Percentiles rank a stretch among this genome's conserved stretches.
phyloP scores from a whole-genome alignment of 2,329 filamentous ascomycete genomes.

The Epichloe sibirici region DNA sequence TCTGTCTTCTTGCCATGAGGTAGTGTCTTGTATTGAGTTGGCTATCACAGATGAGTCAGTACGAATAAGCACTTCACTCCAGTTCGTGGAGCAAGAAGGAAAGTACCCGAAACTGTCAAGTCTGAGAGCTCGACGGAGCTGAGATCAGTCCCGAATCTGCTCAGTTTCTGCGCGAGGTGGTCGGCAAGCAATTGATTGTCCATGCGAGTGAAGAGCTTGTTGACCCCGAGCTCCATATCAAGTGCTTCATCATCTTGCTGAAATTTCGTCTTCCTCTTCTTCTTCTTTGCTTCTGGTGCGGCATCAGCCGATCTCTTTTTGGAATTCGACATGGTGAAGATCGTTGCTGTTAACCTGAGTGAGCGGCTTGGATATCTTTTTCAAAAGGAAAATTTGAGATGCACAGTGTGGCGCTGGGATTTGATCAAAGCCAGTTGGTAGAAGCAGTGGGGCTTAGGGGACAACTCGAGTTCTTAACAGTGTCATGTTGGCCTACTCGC shows the following conservation, averaged over 20 bases:
- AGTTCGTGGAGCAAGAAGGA: background rate
- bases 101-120: conserved; percentile 61
- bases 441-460: background rate
- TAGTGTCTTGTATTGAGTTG: conserved; percentile 67
- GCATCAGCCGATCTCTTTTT: conserved; percentile 46
- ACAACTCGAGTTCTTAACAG: background rate
- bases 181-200: conserved; percentile 75
- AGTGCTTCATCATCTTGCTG: conserved; percentile 42
- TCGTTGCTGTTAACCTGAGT: background rate
- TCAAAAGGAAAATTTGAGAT: background rate
- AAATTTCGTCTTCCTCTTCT: conserved; percentile 42
- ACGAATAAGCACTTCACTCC: conserved; percentile 2
- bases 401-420: conserved; percentile 1
- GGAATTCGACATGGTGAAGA: conserved; percentile 24
- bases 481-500: background rate
- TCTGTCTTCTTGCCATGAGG: conserved; percentile 55
- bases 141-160: conserved; percentile 66
- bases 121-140: conserved; percentile 78
- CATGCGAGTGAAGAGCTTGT: conserved; percentile 70
- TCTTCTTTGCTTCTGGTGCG: conserved; percentile 27
- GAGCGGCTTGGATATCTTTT: background rate
- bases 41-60: conserved; percentile 32
- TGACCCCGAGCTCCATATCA: conserved; percentile 62
- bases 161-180: conserved; percentile 68
- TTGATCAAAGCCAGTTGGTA: background rate